Base-by-base conservation (phyloP, 495 filamentous ascomycete species). In the Evernia prunastri region DNA sequence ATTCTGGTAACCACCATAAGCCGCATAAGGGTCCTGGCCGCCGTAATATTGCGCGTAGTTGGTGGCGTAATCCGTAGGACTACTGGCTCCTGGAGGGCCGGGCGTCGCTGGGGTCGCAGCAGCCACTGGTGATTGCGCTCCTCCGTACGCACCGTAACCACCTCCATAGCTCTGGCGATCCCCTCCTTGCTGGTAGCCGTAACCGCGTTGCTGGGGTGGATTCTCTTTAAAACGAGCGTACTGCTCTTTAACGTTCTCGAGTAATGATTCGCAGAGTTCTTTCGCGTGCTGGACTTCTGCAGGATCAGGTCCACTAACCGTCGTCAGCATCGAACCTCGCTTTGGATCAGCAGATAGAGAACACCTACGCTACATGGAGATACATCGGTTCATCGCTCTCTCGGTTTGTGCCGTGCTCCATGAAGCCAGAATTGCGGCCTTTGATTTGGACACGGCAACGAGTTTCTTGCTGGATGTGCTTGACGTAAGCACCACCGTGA, bases 331-430 rank as follows among this genome's bases (percentile, higher is more conserved):
- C 17, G 49, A 37, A 11, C 31, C 51, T 39, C 35, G 54, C 42
- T 18, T 36, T 7, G n/a, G 33, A 23, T 54, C 15, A 33, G 29
- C 25, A 33, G 27, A 43, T 35, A n/a, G 23, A 11, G 35, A 56
- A 57, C 65, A 81, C 87, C 74, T 80, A 96, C 92, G 93, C 89
- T 59, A 97, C 91, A 72, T 97, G 92, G 49, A 98, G 79, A 71
- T 89, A 97, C 89, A 98, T 96, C 2, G 88, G 81, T 69, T 98
- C 94, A 54, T 98, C 93, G 66, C 91, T 96, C 76, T 98, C 94
- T 23, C 79, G 82, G 58, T 86, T 85, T 27, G 92, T 92, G 36
- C 84, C 85, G 20, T 85, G 84, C 71, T 98, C 94, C 69, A 92
- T 86, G 71, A 95, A 98, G 20, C 92, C 93, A 43, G 94, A 97